Percentiles rank a stretch among this genome's conserved stretches.
Evolutionary conservation across 192 early-diverging fungal genomes (phyloP).

Genomic region (Pilobolus umbonatus): DNA sequence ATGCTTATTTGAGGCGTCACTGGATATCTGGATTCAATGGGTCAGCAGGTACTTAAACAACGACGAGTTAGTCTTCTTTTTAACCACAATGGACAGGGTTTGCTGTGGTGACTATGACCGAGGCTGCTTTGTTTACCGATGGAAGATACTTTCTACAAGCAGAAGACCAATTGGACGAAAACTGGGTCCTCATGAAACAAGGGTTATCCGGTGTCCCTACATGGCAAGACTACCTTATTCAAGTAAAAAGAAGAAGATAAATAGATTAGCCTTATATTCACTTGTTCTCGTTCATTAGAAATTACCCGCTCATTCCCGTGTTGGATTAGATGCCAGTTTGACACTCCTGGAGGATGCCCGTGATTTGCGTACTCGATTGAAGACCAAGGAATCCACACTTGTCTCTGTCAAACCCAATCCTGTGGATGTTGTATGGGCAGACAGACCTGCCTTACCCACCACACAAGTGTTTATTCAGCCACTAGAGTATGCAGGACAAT

Average conservation of each 20-base stretch:
- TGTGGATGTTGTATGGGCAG: conserved; percentile 80
- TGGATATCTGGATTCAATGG: conserved; percentile 96
- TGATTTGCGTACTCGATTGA: conserved; percentile 6
- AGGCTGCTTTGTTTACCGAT: conserved; percentile 91
- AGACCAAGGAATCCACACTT: conserved; percentile 51
- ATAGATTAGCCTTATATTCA: too few relatives aligned
- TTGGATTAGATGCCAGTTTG: conserved; percentile 89
- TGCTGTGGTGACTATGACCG: conserved; percentile 76
- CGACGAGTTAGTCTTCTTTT: not conserved
- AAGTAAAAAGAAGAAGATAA: conserved; percentile 35
- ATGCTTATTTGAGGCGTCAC: conserved; percentile 76
- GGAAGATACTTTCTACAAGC: conserved; percentile 96
- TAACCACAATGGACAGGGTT: conserved; percentile 44
- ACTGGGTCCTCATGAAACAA: conserved; percentile 92
- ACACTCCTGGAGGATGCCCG: conserved; percentile 51
- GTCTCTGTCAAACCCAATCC: conserved; percentile 72
- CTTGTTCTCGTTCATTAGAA: conserved; percentile 42
- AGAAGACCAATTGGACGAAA: conserved; percentile 79
- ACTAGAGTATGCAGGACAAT: conserved; percentile 53
- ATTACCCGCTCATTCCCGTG: conserved; percentile 64
- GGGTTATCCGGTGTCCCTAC: conserved; percentile 84
- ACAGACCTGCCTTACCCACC: conserved; percentile 64
- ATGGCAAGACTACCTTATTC: conserved; percentile 81
- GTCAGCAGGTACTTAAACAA: conserved; percentile 64
- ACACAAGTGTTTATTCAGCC: conserved; percentile 59